A percentile compares a stretch with the other conserved stretches of the same genome.
phyloP scores from a whole-genome alignment of 2,329 filamentous ascomycete species.

The Plenodomus tracheiphilus region DNA sequence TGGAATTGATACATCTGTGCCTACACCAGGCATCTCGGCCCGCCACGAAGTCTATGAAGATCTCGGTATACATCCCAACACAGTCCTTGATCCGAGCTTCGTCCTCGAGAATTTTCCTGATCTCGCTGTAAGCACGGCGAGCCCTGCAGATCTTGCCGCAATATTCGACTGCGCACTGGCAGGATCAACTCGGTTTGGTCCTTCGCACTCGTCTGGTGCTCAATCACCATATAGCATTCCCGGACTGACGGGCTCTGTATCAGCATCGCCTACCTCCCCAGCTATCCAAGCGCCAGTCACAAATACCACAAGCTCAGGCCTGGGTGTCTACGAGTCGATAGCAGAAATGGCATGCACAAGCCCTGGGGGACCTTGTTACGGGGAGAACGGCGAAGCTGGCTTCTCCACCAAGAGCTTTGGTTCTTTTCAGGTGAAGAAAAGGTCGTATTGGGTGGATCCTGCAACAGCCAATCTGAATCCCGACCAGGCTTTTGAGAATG shows the following conservation, averaged over 20 bases:
- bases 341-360: constrained; percentile 21
- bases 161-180: constrained; percentile 33
- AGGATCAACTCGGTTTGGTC: constrained; percentile 21
- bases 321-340: constrained; percentile 19
- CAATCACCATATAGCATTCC: constrained; percentile 21
- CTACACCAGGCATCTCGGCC: constrained; percentile 9
- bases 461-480: neutral
- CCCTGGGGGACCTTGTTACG: constrained; percentile 21
- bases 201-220: constrained; percentile 13
- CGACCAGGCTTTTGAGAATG: neutral
- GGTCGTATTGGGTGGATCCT: constrained; percentile 10
- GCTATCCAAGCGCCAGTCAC: constrained; percentile 13
- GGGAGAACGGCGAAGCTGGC: constrained; percentile 28
- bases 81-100: constrained; percentile 35
- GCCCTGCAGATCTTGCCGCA: constrained; percentile 17
- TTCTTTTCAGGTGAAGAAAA: constrained; percentile 5
- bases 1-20: constrained; percentile 34
- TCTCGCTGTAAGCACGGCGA: constrained; percentile 4
- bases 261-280: constrained; percentile 18
- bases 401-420: constrained; percentile 9
- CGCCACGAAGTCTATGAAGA: constrained; percentile 40
- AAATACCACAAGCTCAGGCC: constrained; percentile 8
- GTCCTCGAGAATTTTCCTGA: constrained; percentile 30
- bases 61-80: constrained; percentile 29
- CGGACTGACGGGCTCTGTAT: constrained; percentile 18